Conservation (phyloP, 495 filamentous ascomycete genomes). For the Wilcoxina mikolae region DNA sequence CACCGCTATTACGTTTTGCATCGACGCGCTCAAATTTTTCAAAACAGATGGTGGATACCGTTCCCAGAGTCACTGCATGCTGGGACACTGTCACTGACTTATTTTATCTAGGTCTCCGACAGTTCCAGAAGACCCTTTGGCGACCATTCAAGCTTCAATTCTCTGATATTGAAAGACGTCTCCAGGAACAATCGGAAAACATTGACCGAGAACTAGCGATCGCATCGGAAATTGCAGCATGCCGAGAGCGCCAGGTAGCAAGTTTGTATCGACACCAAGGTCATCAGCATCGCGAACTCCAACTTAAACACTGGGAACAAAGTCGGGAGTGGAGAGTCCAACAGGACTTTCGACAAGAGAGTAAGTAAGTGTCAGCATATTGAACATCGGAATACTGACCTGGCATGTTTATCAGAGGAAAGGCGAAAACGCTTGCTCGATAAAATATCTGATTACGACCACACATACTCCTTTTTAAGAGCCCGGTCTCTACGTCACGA, state of each 20-base stretch:
- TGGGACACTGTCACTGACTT: no score
- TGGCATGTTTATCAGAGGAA: not conserved
- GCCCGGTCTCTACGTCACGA: slow-evolving; percentile 2
- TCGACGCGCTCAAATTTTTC: slow-evolving; percentile 10
- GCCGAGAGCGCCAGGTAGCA: not conserved
- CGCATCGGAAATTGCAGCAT: slow-evolving; percentile 4
- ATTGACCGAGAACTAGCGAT: not conserved
- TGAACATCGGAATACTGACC: no score
- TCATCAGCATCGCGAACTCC: not conserved
- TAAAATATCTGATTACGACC: slow-evolving; percentile 12
- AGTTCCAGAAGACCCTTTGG: slow-evolving; percentile 1
- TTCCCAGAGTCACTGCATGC: no score
- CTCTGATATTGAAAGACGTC: slow-evolving; percentile 5
- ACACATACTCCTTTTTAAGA: slow-evolving; percentile 7
- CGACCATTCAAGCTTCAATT: slow-evolving; percentile 5
- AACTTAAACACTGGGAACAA: not conserved
- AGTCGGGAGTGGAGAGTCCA: not conserved
- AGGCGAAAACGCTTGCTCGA: slow-evolving; percentile 5
- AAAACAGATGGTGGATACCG: slow-evolving; percentile 6
- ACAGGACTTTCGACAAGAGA: not conserved
- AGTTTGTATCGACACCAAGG: slow-evolving; percentile 5
- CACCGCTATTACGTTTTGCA: slow-evolving; percentile 6
- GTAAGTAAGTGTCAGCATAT: no score
- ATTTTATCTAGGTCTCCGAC: no score
- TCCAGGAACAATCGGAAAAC: not conserved